Conservation (phyloP, 169 alveolate species). For the Babesia bigemina region DNA sequence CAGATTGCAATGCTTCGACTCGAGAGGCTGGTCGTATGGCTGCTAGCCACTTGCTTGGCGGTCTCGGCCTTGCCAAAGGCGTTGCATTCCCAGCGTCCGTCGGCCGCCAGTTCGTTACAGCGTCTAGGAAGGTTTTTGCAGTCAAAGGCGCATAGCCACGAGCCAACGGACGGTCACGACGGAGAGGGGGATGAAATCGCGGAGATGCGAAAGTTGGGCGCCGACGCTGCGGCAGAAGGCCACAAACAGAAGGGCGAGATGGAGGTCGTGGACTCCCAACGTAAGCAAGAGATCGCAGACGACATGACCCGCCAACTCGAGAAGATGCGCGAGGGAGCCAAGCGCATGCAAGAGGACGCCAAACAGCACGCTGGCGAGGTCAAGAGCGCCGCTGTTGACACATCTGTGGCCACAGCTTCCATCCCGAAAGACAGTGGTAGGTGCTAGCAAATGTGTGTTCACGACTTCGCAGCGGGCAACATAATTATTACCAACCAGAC, state of each 20-base stretch:
- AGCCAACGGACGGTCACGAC: not conserved
- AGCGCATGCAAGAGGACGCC: slow-evolving; percentile 24
- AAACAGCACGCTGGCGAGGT: slow-evolving; percentile 6
- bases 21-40: not conserved
- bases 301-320: slow-evolving; percentile 34
- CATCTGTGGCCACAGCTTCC: slow-evolving; percentile 15
- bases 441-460: not conserved
- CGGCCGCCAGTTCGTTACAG: too few species aligned
- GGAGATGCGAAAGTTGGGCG: not conserved
- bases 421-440: slow-evolving; percentile 38
- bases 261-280: slow-evolving; percentile 6
- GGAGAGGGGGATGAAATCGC: not conserved
- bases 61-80: not conserved
- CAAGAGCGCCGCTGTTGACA: not conserved
- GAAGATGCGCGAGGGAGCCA: slow-evolving; percentile 30
- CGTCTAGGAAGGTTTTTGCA: too few species aligned
- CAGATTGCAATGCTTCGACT: slow-evolving; percentile 1
- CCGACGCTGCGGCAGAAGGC: not conserved
- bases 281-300: slow-evolving; percentile 30
- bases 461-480: slow-evolving; percentile 28
- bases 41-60: not conserved
- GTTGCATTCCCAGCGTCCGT: not conserved
- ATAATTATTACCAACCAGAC: slow-evolving; percentile 59
- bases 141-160: too few species aligned
- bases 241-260: too few species aligned